phyloP scores from a whole-genome alignment of 2,329 filamentous ascomycete species.

The Colletotrichum lentis region DNA sequence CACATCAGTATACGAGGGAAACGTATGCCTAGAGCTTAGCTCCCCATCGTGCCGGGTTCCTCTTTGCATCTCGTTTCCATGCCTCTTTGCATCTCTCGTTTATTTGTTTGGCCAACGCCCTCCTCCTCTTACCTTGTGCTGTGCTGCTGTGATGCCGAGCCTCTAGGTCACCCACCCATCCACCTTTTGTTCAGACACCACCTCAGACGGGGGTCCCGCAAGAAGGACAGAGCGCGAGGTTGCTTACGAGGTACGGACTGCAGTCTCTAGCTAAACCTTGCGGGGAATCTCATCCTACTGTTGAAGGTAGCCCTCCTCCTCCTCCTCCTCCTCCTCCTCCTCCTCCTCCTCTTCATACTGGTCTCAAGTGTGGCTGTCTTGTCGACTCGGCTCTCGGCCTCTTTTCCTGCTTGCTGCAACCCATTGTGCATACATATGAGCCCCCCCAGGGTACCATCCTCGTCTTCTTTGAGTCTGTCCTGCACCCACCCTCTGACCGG shows the following conservation, averaged over 20 bases:
- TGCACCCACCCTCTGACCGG: slow-evolving; percentile 23
- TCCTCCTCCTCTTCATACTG: neutral
- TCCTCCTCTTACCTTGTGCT: neutral
- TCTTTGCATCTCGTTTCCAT: slow-evolving; percentile 14
- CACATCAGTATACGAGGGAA: slow-evolving; percentile 23
- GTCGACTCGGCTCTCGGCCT: slow-evolving; percentile 32
- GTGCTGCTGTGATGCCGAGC: slow-evolving; percentile 9
- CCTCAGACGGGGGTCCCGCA: slow-evolving; percentile 25
- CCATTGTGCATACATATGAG: slow-evolving; percentile 36
- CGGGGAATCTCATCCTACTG: slow-evolving; percentile 19
- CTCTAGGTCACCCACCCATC: neutral
- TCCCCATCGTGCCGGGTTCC: slow-evolving; percentile 25
- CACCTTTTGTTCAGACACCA: slow-evolving; percentile 25
- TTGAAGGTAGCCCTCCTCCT: neutral
- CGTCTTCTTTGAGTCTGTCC: slow-evolving; percentile 15
- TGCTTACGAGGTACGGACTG: slow-evolving; percentile 26
- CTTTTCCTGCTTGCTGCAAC: slow-evolving; percentile 9
- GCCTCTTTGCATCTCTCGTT: neutral
- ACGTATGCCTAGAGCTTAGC: slow-evolving; percentile 21
- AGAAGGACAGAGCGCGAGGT: neutral
- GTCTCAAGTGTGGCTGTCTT: slow-evolving; percentile 30
- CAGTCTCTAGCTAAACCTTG: slow-evolving; percentile 15
- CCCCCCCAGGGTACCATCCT: slow-evolving; percentile 26
- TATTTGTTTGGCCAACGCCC: slow-evolving; percentile 12
- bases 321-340: no score